Base-by-base conservation (phyloP, 345 rosid genomes). In the Gossypium mustelinum region DNA sequence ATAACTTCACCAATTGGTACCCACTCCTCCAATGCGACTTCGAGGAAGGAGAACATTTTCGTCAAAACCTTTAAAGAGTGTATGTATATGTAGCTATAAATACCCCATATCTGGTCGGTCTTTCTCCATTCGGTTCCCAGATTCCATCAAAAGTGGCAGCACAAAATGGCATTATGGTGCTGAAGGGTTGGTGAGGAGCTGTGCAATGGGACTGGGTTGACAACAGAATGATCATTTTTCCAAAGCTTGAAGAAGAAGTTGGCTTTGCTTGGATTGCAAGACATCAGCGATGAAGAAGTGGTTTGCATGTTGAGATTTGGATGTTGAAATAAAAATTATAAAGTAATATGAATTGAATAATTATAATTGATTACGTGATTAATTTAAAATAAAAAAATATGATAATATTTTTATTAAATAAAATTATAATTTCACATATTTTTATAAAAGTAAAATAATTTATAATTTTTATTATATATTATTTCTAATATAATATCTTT, bases 111-210 rank as follows among this genome's bases (percentile, higher is more conserved):
- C 34, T 12, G 20, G 17, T 24, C 6, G 44, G 18, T 5, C 44
- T 61, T 61, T 39, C 13, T 22, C 47, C 11, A 20, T 12, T 45
- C 58, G 12, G 50, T 45, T 45, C 43, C 57, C 11, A 24, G 5
- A 11, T 24, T 20, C 13, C 12, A 8, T 20, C 6, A 22, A 18
- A 11, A 24, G 51, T 70, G 73, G 73, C 45, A 52, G 56, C 74
- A 27, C 25, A 34, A 27, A 29, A 2, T 54, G 62, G 3, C 14
- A 64, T 84, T 29, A 80, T 76, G 93, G 93, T 0, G 79, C 88
- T 0, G 88, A 86, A 0, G 93, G 89, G 39, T 86, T 89, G 48
- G 87, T 89, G 91, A 77, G 66, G 91, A 89, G 83, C 70, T 89
- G 4, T 70, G 60, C 11, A 86, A 83, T 11, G 93, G 93, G 61